A percentile compares a stretch with the other conserved stretches of the same genome.
Evolutionary conservation across 352 stramenopile species (phyloP).

Genomic region (Stramenopiles sp.): DNA sequence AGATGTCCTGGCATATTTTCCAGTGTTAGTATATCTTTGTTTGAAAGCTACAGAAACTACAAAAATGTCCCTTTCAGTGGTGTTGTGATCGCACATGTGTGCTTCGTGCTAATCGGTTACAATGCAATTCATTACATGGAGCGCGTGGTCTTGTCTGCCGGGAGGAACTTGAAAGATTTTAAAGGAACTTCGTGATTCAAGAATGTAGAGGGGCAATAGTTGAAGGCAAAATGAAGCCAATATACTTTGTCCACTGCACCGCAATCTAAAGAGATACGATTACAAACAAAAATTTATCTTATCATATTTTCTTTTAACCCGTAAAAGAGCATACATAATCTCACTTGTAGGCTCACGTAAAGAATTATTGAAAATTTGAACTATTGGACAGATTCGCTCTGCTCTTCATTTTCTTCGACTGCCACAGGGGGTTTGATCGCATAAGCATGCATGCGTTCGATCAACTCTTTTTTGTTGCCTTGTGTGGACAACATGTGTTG

Average conservation of each 20-base stretch:
- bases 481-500: no score
- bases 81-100: not conserved
- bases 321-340: no score
- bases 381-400: no score
- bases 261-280: no score
- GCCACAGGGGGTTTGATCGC: no score
- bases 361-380: no score
- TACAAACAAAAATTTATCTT: no score
- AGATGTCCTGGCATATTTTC: not conserved
- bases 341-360: no score
- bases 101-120: not conserved
- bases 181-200: not conserved
- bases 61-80: not conserved
- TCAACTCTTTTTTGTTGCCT: no score
- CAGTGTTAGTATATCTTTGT: not conserved
- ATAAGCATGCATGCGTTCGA: no score
- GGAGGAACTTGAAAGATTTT: not conserved
- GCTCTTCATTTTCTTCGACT: no score
- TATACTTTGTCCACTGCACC: constrained; percentile 10
- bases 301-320: no score
- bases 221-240: constrained; percentile 35
- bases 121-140: constrained; percentile 1
- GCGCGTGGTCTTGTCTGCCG: not conserved
- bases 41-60: not conserved
- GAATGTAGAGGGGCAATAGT: constrained; percentile 43